Conservation (phyloP, 2,329 filamentous ascomycete genomes). For the Onygenales sp. region DNA sequence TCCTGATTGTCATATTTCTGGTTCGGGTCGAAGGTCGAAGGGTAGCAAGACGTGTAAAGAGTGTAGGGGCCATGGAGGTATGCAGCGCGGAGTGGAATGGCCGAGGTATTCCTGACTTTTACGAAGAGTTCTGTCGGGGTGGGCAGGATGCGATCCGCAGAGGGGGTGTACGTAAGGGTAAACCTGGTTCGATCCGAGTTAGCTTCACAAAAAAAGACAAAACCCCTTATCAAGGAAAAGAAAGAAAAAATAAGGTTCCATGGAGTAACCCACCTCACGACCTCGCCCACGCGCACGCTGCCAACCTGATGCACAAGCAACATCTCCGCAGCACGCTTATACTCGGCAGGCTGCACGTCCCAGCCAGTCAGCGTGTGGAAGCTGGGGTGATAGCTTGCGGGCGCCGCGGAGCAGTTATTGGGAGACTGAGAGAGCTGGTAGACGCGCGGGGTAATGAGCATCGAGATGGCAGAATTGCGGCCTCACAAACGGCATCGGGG, state of each 20-base stretch:
- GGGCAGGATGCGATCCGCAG: conserved; percentile 79
- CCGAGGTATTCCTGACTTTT: conserved; percentile 83
- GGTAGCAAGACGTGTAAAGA: conserved; percentile 77
- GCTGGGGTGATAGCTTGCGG: conserved; percentile 15
- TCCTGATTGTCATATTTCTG: conserved; percentile 61
- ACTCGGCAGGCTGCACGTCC: conserved; percentile 18
- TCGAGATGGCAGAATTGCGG: conserved; percentile 16
- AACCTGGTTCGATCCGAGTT: conserved; percentile 37
- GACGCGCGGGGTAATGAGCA: conserved; percentile 35
- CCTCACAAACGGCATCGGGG: conserved; percentile 13
- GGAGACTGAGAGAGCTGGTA: conserved; percentile 32
- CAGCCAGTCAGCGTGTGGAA: conserved; percentile 28
- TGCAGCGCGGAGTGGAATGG: conserved; percentile 81
- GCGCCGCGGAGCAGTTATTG: conserved; percentile 17
- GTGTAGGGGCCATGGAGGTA: conserved; percentile 96
- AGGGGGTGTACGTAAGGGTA: conserved; percentile 85
- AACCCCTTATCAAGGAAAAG: not conserved
- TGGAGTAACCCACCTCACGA: conserved; percentile 58
- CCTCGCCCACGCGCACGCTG: conserved; percentile 86
- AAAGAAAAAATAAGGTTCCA: too few species aligned
- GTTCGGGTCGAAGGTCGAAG: conserved; percentile 74
- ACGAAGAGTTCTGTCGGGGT: conserved; percentile 72
- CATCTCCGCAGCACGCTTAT: conserved; percentile 46
- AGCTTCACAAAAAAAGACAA: not conserved
- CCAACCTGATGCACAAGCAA: conserved; percentile 84